Evolutionary conservation across 2,329 filamentous ascomycete species (phyloP), one percentile per base, ranked within the genome.

Genomic region (Ophiostoma himal-ulmi): DNA sequence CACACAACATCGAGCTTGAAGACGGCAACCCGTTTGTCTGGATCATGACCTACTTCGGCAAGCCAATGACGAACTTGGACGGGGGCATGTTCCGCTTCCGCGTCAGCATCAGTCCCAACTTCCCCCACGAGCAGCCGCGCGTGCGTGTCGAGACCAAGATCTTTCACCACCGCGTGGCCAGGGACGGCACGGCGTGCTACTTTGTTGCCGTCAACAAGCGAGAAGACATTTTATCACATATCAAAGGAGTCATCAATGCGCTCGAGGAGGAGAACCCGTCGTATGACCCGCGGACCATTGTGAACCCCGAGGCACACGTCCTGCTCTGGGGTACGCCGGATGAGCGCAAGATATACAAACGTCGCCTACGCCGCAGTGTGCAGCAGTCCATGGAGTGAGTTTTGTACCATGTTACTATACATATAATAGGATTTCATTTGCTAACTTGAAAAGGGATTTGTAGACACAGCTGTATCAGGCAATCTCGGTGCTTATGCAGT

Each of bases 31-130:
- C 94, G 0, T 97, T 97, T 76, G 84, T 94, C 26, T 98, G 95
- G 95, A 80, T 85, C 26, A 78, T 98, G 72, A 95, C 92, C 1
- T 94, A 97, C 78, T 96, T 97, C 77, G 95, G 95, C 36, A 87
- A 90, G 70, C 92, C 93, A 0, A 96, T 95, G 90, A 96, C 93
- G 6, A 93, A 96, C 75, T 86, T 98, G 1, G 94, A 98, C 75
- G 94, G 94, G 20, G 93, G 94, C 1, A 86, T 98, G 72, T 94
- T 98, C 81, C 88, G 87, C 72, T 90, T 97, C 78, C 90, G 85
- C 75, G 83, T 98, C 70, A 84, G 84, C 76, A 89, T 98, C 76
- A 96, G 93, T 75, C 89, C 92, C 6, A 86, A 88, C 6, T 98
- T 97, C 76, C 95, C 95, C 0, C 88, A 92, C 57, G 92, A 96